A percentile compares a stretch with the other conserved stretches of the same genome.
Conservation (phyloP, 1,284 basidiomycete species). For the Fereydounia khargensis region DNA sequence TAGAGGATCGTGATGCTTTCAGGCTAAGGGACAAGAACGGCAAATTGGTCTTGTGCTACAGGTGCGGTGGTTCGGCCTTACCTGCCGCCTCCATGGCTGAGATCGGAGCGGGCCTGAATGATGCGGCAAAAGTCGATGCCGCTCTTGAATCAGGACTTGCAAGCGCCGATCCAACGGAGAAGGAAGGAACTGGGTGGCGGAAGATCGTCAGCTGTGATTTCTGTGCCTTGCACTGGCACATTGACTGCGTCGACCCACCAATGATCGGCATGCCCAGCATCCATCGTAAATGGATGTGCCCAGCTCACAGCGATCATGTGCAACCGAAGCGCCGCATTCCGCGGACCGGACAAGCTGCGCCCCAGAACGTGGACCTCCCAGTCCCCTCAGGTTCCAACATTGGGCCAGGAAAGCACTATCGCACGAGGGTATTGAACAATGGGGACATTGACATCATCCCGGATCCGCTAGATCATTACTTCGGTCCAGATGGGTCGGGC, state of each 20-base stretch:
- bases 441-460: slow-evolving; percentile 84
- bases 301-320: slow-evolving; percentile 82
- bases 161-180: slow-evolving; percentile 14
- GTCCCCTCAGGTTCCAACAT: slow-evolving; percentile 25
- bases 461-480: slow-evolving; percentile 58
- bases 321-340: slow-evolving; percentile 57
- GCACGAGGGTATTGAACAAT: slow-evolving; percentile 75
- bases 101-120: background rate
- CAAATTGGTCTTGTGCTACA: slow-evolving; percentile 79
- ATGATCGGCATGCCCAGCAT: slow-evolving; percentile 79
- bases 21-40: slow-evolving; percentile 82
- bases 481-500: slow-evolving; percentile 32
- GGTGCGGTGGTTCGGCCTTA: slow-evolving; percentile 75
- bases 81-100: slow-evolving; percentile 59
- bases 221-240: slow-evolving; percentile 91
- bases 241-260: slow-evolving; percentile 92
- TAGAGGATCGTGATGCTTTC: slow-evolving; percentile 87
- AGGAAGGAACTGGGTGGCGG: slow-evolving; percentile 51
- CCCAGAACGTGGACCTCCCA: slow-evolving; percentile 28
- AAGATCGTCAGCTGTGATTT: slow-evolving; percentile 90
- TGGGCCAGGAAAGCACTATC: slow-evolving; percentile 67
- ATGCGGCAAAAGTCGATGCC: background rate
- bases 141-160: background rate
- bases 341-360: slow-evolving; percentile 18
- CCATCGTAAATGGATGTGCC: slow-evolving; percentile 97